A percentile compares a stretch with the other conserved stretches of the same genome.
phyloP scores from a whole-genome alignment of 225 moss, liverwort and hornwort species.

The Rhytidiadelphus loreus region DNA sequence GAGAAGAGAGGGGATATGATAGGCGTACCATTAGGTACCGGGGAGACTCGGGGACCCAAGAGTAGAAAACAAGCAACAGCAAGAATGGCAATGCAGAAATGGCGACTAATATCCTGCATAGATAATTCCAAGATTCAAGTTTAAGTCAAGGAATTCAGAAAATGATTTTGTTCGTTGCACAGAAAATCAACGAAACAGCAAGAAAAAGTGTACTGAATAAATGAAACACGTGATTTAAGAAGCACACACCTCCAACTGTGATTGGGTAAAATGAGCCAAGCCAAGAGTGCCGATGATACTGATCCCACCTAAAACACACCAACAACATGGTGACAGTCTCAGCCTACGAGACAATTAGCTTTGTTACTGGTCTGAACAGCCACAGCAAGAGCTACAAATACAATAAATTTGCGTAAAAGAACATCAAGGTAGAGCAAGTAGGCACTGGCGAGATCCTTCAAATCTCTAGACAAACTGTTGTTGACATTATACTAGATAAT shows the following conservation, averaged over 20 bases:
- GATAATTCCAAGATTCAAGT: neutral
- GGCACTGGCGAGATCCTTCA: neutral
- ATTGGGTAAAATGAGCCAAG: slow-evolving; percentile 80
- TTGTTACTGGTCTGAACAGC: neutral
- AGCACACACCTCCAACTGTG: slow-evolving; percentile 74
- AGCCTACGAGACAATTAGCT: neutral
- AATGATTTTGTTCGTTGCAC: neutral
- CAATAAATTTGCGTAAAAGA: neutral
- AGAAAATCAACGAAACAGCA: neutral
- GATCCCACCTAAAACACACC: slow-evolving; percentile 60
- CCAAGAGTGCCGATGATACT: slow-evolving; percentile 62
- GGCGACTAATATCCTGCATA: slow-evolving; percentile 67
- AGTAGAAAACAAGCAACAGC: slow-evolving; percentile 63
- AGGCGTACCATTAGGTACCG: slow-evolving; percentile 76
- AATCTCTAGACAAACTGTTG: neutral
- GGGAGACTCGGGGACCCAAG: slow-evolving; percentile 82
- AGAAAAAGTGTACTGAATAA: neutral
- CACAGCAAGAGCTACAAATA: neutral
- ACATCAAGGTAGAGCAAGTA: neutral
- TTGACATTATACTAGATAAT: neutral
- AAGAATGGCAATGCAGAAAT: slow-evolving; percentile 84
- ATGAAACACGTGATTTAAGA: neutral
- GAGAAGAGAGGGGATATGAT: neutral
- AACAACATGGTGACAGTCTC: neutral
- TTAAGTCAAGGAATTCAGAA: neutral